Conservation (phyloP, 192 early-diverging fungal genomes). For the Rhizophagus sp. region DNA sequence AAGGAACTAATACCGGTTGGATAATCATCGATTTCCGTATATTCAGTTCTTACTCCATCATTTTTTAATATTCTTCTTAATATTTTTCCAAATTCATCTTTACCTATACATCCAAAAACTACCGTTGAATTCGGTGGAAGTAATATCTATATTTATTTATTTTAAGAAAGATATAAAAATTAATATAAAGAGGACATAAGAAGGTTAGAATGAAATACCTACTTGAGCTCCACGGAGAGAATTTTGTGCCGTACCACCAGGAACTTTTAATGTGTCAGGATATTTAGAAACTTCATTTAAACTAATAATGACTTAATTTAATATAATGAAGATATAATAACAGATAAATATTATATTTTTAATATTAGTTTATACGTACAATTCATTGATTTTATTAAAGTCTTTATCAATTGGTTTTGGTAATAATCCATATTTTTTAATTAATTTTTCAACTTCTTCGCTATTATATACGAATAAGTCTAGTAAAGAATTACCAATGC, state of each 20-base stretch:
- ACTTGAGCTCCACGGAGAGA: conserved; percentile 80
- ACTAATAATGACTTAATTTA: too few species aligned
- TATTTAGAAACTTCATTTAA: conserved; percentile 66
- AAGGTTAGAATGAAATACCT: conserved; percentile 19
- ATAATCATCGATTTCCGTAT: conserved; percentile 71
- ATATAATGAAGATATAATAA: too few species aligned
- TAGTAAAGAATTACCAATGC: too few species aligned
- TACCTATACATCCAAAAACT: conserved; percentile 91
- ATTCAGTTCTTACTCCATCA: conserved; percentile 89
- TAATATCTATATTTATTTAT: conserved; percentile 52
- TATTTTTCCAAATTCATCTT: conserved; percentile 79
- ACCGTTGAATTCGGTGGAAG: conserved; percentile 86
- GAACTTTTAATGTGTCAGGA: conserved; percentile 79
- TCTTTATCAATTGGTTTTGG: too few species aligned
- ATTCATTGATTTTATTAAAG: too few species aligned
- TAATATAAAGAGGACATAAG: neutral
- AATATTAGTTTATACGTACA: too few species aligned
- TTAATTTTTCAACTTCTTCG: too few species aligned
- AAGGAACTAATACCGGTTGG: conserved; percentile 97
- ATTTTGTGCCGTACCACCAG: conserved; percentile 98
- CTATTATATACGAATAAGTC: too few species aligned
- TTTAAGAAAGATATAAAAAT: neutral
- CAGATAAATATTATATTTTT: too few species aligned
- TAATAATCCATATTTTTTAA: too few species aligned
- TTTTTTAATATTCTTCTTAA: conserved; percentile 74